Evolutionary conservation across 1,139 yeast genomes (phyloP), one percentile per base, ranked within the genome.

Genomic region (Hemisphaericaspora xylanilytica): DNA sequence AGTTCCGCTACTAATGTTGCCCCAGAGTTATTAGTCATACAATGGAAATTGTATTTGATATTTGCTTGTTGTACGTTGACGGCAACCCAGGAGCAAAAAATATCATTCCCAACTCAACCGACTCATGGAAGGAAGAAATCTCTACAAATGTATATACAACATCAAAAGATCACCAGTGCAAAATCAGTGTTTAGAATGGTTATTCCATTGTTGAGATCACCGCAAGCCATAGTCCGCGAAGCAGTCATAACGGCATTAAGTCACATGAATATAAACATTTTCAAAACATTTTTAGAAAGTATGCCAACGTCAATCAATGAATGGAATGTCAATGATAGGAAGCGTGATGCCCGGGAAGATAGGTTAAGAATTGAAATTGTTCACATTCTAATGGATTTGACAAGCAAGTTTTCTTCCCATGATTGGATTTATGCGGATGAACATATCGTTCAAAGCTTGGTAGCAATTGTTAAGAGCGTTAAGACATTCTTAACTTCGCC

Each of bases 61-160:
- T 94, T 89, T 46, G 97, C 96, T 0, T 92, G 98, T 55, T 80
- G 94, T 18, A 88, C 97, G 0, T 63, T 92, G 48, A 94, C 98
- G 0, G 79, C 95, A 0, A 89, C 97, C 0, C 87, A 79, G 45
- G 96, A 89, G 45, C 96, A 88, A 54, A 82, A 70, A 76, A 61
- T 68, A 67, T 47, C 89, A 63, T 65, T 83, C 72, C 59, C 96
- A 73, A 62, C 58, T 12, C 70, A 68, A 42, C 74, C 75, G n/a
- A 64, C 73, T 3, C 89, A 82, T 50, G 80, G 81, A 1, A 62
- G 89, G 40, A 89, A 88, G 51, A 80, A 75, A 50, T 82, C 92
- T 0, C 77, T 81, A 55, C 90, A 86, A 49, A 75, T 86, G 54
- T 80, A 84, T 51, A 83, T 87, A 35, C 96, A 88, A 50, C 95